Base-by-base conservation (phyloP, 768 basidiomycete genomes). In the Mycena olivaceomarginata region DNA sequence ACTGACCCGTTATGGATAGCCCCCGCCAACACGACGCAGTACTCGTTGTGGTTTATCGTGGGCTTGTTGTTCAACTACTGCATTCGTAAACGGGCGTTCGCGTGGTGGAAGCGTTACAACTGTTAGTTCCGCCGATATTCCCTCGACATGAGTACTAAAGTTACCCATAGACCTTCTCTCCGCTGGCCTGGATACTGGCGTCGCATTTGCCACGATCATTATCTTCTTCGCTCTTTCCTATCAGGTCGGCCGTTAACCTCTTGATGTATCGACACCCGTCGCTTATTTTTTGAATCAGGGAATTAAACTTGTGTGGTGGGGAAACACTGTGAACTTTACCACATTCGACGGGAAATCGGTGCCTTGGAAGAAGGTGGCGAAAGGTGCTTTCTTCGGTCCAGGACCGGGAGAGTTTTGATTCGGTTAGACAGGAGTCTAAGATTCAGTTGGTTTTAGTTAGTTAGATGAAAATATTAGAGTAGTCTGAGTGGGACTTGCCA, bases 61-160 rank as follows among this genome's bases (percentile, higher is more conserved):
- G 71, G 71, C 16, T 72, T 72, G n/a, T 10, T 66, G 4, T 72
- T 72, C 63, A 72, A 72, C 53, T 72, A 72, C 22, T 72, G 57
- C 71, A 72, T 72, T 10, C 63, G 71, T 15, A 72, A 72, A 22
- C 63, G 64, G 9, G 71, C 71, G 11, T 72, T 72, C 18, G 62
- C 20, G 4, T 72, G 71, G 71, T 72, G 71, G 71, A 72, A 72
- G 62, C 71, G 71, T 4, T 72, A 72, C 16, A 72, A 72, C 51
- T 72, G 71, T 72, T 16, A 40, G 71, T 53, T 15, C 25, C 13
- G 13, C 39, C n/a, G 4, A 31, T 41, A 40, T 41, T 40, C 40
- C 39, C 25, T 57, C 31, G 12, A 4, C 22, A 11, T 41, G 4
- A 7, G 20, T 39, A 18, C 63, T 72, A 11, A 66, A 43, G 22